These are phyloP conservation scores for Tremella mesenterica DNA, from an alignment of 768 basidiomycete species.

Conservation along the genomic window DNA sequence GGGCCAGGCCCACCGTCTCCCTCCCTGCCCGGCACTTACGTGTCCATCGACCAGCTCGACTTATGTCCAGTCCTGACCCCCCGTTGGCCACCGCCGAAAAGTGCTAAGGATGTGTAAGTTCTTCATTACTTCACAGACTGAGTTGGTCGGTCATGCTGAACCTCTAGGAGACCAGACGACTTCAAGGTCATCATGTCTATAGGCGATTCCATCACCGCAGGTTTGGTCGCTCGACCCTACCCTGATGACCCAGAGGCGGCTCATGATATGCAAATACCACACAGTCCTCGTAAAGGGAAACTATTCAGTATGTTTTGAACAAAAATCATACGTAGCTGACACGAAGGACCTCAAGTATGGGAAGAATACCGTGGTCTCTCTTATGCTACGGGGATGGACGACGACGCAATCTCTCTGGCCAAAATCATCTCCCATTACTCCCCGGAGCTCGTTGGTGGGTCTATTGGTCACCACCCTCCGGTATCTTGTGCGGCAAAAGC, in stretches of 20 bases:
- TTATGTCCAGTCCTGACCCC: slow-evolving; percentile 13
- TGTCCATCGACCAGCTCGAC: slow-evolving; percentile 16
- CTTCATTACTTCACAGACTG: background rate
- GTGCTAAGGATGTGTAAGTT: slow-evolving; percentile 29
- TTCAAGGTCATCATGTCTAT: slow-evolving; percentile 41
- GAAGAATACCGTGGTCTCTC: slow-evolving; percentile 27
- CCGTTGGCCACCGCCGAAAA: slow-evolving; percentile 5
- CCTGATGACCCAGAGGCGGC: background rate
- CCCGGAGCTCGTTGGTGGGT: slow-evolving; percentile 10
- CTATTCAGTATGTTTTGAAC: background rate
- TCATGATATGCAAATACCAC: no score
- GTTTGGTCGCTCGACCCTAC: slow-evolving; percentile 28
- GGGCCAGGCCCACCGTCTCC: no score
- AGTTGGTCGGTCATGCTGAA: background rate
- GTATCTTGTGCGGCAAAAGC: slow-evolving; percentile 7
- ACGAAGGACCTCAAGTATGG: background rate
- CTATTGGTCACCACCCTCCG: slow-evolving; percentile 18
- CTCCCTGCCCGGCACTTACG: slow-evolving; percentile 5
- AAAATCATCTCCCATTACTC: slow-evolving; percentile 20
- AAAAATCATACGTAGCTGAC: background rate
- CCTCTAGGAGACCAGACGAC: slow-evolving; percentile 41
- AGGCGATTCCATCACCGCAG: slow-evolving; percentile 45
- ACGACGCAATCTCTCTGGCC: slow-evolving; percentile 18
- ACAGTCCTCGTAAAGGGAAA: background rate
- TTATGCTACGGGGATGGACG: slow-evolving; percentile 24